Evolutionary conservation across 306 rosid species (phyloP).

Genomic region (Quercus cerris): DNA sequence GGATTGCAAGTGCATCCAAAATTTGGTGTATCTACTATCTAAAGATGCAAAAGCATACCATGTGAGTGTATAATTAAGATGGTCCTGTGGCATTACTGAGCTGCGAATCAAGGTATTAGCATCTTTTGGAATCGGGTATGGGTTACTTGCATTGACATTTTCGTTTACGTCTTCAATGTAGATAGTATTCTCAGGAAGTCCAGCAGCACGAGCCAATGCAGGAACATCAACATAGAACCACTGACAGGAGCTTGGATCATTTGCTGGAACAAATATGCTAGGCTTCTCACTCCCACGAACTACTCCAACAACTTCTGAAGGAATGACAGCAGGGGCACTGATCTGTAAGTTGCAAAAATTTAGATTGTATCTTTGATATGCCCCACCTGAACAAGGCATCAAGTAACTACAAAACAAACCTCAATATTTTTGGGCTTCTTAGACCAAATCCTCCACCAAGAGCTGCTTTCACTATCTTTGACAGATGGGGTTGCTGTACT

Average conservation of each 20-base stretch:
- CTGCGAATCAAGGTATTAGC: constrained; percentile 67
- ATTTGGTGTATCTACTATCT: constrained; percentile 1
- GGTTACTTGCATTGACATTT: constrained; percentile 75
- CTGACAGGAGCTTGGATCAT: constrained; percentile 71
- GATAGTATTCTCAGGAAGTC: constrained; percentile 68
- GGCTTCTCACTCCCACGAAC: constrained; percentile 93
- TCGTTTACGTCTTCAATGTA: constrained; percentile 72
- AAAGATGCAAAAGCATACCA: constrained; percentile 47
- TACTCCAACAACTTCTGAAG: constrained; percentile 65
- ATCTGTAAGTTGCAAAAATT: constrained; percentile 48
- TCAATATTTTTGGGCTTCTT: constrained; percentile 36
- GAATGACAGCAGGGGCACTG: constrained; percentile 37
- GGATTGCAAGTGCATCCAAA: background rate
- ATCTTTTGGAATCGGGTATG: constrained; percentile 89
- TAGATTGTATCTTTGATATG: constrained; percentile 10
- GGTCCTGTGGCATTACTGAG: constrained; percentile 94
- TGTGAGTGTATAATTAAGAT: constrained; percentile 83
- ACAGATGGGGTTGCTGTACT: constrained; percentile 29
- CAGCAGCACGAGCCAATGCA: constrained; percentile 59
- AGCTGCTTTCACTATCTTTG: constrained; percentile 37
- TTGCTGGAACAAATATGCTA: constrained; percentile 91
- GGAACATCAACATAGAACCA: constrained; percentile 98
- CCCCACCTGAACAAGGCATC: constrained; percentile 8
- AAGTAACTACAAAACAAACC: constrained; percentile 41
- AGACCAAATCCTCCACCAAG: constrained; percentile 95